A percentile compares a stretch with the other conserved stretches of the same genome.
Conservation (phyloP, 2,329 filamentous ascomycete species). For the Fusarium drepaniforme region DNA sequence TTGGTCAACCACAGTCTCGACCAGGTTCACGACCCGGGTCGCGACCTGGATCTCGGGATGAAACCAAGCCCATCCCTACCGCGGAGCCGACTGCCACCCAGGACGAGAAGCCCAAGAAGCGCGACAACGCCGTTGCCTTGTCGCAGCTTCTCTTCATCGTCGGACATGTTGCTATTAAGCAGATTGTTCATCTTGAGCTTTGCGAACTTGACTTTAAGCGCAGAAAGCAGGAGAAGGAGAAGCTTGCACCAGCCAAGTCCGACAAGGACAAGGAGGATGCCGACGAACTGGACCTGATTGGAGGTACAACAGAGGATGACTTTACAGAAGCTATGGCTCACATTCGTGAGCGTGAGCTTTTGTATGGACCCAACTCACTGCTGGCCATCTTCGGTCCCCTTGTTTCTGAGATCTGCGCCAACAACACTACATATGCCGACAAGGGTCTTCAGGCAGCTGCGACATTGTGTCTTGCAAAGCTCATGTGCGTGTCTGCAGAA, state of each 20-base stretch:
- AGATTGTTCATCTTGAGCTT: constrained; percentile 98
- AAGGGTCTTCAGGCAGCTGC: constrained; percentile 92
- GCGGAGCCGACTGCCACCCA: constrained; percentile 51
- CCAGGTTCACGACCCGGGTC: constrained; percentile 60
- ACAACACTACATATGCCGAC: constrained; percentile 93
- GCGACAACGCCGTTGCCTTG: constrained; percentile 79
- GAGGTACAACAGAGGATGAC: constrained; percentile 94
- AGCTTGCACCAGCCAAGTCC: constrained; percentile 63
- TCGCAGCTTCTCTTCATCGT: constrained; percentile 96
- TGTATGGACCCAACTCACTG: constrained; percentile 86
- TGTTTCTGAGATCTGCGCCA: constrained; percentile 92
- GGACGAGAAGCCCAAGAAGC: constrained; percentile 61
- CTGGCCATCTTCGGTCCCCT: constrained; percentile 92
- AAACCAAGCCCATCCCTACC: constrained; percentile 52
- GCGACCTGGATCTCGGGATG: constrained; percentile 60
- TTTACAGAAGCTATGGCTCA: constrained; percentile 89
- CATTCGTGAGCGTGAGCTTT: constrained; percentile 84
- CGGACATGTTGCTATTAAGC: constrained; percentile 97
- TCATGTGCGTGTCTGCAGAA: constrained; percentile 98
- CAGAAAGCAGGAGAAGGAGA: constrained; percentile 90
- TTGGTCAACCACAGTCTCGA: constrained; percentile 59
- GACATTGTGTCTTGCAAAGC: constrained; percentile 93
- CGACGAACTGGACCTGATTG: constrained; percentile 95
- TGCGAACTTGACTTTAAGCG: constrained; percentile 98
- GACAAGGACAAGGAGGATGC: constrained; percentile 73